Evolutionary conservation across 192 early-diverging fungal genomes (phyloP), one percentile per base, ranked within the genome.

Genomic region (Backusella tarrabulga): DNA sequence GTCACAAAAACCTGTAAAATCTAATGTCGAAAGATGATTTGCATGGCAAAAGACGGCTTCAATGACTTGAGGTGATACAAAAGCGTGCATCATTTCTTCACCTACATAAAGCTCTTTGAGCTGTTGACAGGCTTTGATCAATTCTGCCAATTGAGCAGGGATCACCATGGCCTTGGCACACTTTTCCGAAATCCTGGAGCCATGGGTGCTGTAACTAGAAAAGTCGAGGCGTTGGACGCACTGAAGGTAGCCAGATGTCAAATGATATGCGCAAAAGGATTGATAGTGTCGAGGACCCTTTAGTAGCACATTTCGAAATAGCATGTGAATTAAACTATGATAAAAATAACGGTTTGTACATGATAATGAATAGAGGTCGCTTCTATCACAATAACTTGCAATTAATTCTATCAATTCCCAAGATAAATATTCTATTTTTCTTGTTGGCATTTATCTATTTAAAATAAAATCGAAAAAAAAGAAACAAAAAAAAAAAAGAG

Each of bases 31-130:
- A 12, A 74, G 23, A 21, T 32, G 23, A 17, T 74, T 56, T 21
- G 56, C 32, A 41, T 40, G 12, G 34, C 34, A 36, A 41, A 74
- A 74, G 6, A 74, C 40, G 9, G 73, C 34, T 66, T 26, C 54
- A 74, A 74, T 74, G 21, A 74, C 73, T 29, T 26, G 19, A 29
- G 73, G 38, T 41, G 34, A 56, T 36, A 66, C 54, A 63, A 74
- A 66, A 32, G 56, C 73, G 73, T 78, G 72, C 23, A 67, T 73
- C 41, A 78, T 35, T 32, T 60, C 77, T 44, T 78, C 72, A 9
- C 71, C 72, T 32, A 78, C 41, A 21, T 52, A 68, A 14, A 78
- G 50, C 32, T 67, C 60, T 41, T 68, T 66, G 36, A 78, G 32
- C 5, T 73, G 60, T n/a, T 35, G 36, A 73, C 77, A 78, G 4